Base-by-base conservation (phyloP, 2,329 filamentous ascomycete species). In the Knufia petricola region DNA sequence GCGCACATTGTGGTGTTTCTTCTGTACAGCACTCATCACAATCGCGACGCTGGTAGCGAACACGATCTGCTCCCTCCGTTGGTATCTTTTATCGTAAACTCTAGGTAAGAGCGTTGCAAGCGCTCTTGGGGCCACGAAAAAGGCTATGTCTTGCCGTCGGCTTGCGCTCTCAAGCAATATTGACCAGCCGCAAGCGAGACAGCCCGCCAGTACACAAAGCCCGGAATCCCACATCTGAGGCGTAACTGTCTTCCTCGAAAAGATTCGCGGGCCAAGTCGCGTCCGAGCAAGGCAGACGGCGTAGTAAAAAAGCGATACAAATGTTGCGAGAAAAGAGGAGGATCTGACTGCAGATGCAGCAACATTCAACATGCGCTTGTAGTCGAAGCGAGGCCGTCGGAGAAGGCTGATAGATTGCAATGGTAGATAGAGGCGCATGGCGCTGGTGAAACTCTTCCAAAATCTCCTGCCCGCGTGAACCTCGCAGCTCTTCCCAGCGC, bases 301-400 rank as follows among this genome's bases (percentile, higher is more conserved):
- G 62, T 94, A 94, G 69, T 89, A 94, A 63, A 90, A 92, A 9
- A 88, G 68, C 1, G 79, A 72, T 55, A 94, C 84, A 64, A 90
- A 94, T 0, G 79, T 69, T 2, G 81, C 85, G 1, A 94, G 74
- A 62, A 94, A 92, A 1, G 82, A 74, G 0, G 86, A 88, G 3
- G 85, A 89, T 26, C 83, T 78, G 8, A 75, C 66, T 1, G 85
- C 79, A 1, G 82, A 82, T 12, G 71, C 57, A 21, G 82, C 50
- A 1, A 81, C 79, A 76, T 55, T 3, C 76, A 64, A 26, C 68
- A 69, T 4, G 59, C 62, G 46, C 59, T 56, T 36, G 67, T 15
- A 15, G n/a, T 26, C 51, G 1, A 48, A 46, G 2, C 26, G 6
- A 36, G 21, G n/a, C 12, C 8, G 20, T 13, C 45, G 32, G 3